These are phyloP conservation scores for Pseudisothecium myosuroides DNA, from an alignment of 225 moss, liverwort and hornwort species.

Conservation along the genomic window DNA sequence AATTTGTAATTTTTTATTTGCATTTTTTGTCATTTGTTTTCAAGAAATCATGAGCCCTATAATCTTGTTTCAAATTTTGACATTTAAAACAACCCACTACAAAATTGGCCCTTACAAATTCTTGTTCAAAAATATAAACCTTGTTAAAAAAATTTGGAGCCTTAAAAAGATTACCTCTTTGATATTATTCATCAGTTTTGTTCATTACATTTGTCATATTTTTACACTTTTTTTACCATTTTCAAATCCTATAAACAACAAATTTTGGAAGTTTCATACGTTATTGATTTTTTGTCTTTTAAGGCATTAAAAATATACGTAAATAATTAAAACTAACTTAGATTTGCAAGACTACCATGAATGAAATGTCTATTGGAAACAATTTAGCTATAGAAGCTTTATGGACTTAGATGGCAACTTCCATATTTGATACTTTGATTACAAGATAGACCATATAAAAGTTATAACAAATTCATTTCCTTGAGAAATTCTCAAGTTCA, in stretches of 20 bases:
- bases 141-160: no score
- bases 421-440: neutral
- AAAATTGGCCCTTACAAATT: no score
- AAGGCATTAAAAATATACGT: neutral
- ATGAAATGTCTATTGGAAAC: accelerated
- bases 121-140: no score
- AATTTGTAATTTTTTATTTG: neutral
- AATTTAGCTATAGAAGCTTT: neutral
- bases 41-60: neutral
- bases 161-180: no score
- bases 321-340: no score
- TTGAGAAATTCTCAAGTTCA: neutral
- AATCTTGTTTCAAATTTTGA: neutral
- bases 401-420: neutral
- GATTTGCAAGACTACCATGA: accelerated
- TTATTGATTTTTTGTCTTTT: neutral
- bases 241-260: no score
- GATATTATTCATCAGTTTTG: neutral
- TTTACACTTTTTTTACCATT: neutral
- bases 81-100: no score
- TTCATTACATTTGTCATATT: neutral
- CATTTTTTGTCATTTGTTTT: neutral
- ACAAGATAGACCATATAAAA: neutral
- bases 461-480: accelerated
- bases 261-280: neutral